Base-by-base conservation (phyloP, 305 asterid species). In the Coffea humblotiana region DNA sequence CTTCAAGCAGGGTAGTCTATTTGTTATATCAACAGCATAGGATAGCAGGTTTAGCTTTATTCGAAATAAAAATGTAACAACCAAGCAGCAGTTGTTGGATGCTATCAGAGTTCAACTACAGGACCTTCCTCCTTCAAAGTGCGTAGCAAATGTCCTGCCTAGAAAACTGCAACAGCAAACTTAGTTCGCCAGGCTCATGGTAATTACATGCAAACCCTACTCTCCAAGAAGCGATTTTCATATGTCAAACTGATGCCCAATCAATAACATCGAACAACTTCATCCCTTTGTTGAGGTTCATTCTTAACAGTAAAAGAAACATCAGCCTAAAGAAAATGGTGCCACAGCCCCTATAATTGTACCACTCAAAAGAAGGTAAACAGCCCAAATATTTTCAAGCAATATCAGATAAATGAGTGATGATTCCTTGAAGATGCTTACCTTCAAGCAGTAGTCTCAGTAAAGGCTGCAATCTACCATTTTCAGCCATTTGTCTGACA, bases 401-500 rank as follows among this genome's bases (percentile, higher is more conserved):
- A 45, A 47, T 43, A 27, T 47, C 40, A 65, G n/a, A 29, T 12
- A 25, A 43, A 48, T 48, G 18, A 48, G 23, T 47, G 14, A 11
- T 47, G 12, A 19, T 66, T 51, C 18, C 67, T 19, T 25, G 74
- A 27, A 78, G 40, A 40, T 40, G 71, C 64, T 40, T 16, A 96
- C 99, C 99, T 96, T 92, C 91, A 65, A 94, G 99, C 18, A 96
- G 88, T 68, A 92, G 86, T 27, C 85, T 88, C 79, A 96, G 88
- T 16, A 96, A 94, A 10, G 99, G 98, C 85, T 83, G 97, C 81
- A 96, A 83, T 84, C 98, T 87, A 83, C 98, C 98, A 70, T 81
- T 89, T 81, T 89, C 95, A 49, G 99, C 99, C 98, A 96, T 94
- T 77, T 96, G 97, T 78, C 96, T 87, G 25, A 96, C 98, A 63